Evolutionary conservation across 352 stramenopile genomes (phyloP).

Genomic region (Pythium utonaiense): DNA sequence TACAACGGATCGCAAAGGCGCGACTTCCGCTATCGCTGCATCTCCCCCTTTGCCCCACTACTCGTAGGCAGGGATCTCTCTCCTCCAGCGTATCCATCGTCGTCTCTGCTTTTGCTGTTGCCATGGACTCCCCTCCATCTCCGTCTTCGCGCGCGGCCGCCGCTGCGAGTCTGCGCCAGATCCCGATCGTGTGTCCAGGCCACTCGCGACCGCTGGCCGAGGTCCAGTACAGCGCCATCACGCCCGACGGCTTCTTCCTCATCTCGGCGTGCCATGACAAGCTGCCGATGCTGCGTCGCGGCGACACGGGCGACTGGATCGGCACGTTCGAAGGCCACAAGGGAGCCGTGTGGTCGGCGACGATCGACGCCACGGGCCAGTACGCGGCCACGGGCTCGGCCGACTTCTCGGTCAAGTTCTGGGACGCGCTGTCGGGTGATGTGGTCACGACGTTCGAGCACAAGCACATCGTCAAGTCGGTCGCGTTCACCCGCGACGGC

Average conservation of each 20-base stretch:
- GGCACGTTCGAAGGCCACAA: conserved; percentile 97
- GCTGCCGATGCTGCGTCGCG: conserved; percentile 83
- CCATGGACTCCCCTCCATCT: conserved; percentile 33
- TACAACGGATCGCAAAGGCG: conserved; percentile 21
- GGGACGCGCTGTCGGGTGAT: conserved; percentile 95
- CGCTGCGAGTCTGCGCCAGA: conserved; percentile 53
- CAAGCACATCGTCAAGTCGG: conserved; percentile 96
- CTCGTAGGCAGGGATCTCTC: background rate
- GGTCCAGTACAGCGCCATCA: conserved; percentile 64
- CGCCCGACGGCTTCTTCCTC: conserved; percentile 55
- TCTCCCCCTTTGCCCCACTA: background rate
- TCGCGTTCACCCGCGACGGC: conserved; percentile 90
- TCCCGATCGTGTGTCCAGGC: conserved; percentile 83
- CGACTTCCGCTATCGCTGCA: background rate
- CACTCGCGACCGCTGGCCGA: conserved; percentile 80
- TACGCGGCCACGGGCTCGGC: conserved; percentile 90
- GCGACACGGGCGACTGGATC: conserved; percentile 92
- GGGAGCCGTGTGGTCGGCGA: conserved; percentile 90
- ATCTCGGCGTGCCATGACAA: conserved; percentile 88
- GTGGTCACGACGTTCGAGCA: conserved; percentile 93
- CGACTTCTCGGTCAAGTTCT: conserved; percentile 96
- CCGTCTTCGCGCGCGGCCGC: conserved; percentile 32
- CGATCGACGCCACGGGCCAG: conserved; percentile 78
- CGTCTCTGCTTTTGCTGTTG: background rate
- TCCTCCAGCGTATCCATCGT: too few relatives aligned